Evolutionary conservation across 805 yeast species (phyloP), one percentile per base, ranked within the genome.

Genomic region (Candida lessepsii): DNA sequence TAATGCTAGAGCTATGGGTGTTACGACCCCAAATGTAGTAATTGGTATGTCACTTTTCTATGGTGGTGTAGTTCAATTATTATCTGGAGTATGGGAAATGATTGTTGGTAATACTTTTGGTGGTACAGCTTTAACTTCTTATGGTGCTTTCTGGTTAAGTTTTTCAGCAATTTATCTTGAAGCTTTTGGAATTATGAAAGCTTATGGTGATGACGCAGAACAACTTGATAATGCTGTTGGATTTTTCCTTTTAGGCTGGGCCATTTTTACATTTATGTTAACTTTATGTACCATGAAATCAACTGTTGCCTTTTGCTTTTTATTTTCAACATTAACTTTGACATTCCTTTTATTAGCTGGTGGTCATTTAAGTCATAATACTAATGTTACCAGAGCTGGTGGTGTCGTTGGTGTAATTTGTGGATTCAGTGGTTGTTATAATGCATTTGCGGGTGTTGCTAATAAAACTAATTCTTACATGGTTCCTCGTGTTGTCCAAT

Each of bases 71-170:
- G 69, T 72, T 28, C 86, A 81, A 61, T 52, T 81, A 20, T 58
- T 76, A 18, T 85, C 86, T 16, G 87, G 87, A 30, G 67, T 78
- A 62, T 81, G 84, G 84, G 86, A 81, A 60, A 63, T 81, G 49
- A 75, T 76, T 9, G 56, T 75, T 29, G 84, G 79, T 37, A 81
- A 82, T 60, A 76, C 83, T 19, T 82, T 82, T 65, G 86, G 82
- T 65, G 84, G 77, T 45, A 73, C 81, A n/a, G 85, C 86, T 2
- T 67, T 82, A 35, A 56, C 76, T 31, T 75, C 83, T 3, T 81
- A 70, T 49, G 71, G 71, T 8, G 61, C 62, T 3, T 65, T 65
- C 46, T 65, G 71, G 71, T 50, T 62, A 20, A 40, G 61, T 23
- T 65, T 46, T 40, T 59, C 61, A 17, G 62, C 70, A 5, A 60